These are phyloP conservation scores for Porphyrellus cyaneotinctus DNA, from an alignment of 768 basidiomycete genomes.

Conservation along the genomic window DNA sequence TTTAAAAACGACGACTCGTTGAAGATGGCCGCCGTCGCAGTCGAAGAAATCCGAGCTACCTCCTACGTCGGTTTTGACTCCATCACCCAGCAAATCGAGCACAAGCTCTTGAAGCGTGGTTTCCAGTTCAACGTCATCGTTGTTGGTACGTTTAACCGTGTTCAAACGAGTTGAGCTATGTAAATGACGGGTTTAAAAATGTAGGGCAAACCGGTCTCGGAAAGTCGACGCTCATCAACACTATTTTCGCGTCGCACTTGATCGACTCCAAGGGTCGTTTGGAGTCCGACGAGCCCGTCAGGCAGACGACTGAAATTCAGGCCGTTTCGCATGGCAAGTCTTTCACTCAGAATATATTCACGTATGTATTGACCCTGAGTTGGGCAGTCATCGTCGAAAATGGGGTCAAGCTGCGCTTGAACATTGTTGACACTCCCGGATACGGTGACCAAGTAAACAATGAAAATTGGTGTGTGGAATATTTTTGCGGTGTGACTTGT, in stretches of 20 bases:
- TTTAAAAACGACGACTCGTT: conserved; percentile 11
- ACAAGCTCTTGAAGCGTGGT: conserved; percentile 97
- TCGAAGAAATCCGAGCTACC: conserved; percentile 82
- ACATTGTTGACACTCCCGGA: conserved; percentile 98
- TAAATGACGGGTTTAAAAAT: neutral
- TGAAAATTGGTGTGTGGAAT: conserved; percentile 78
- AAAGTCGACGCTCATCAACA: conserved; percentile 98
- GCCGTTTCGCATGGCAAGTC: conserved; percentile 85
- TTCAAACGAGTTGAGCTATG: neutral
- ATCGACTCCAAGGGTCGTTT: conserved; percentile 96
- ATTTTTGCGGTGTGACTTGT: neutral
- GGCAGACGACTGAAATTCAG: conserved; percentile 97
- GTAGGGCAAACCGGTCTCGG: conserved; percentile 95
- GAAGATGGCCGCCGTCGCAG: conserved; percentile 43
- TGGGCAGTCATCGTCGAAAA: conserved; percentile 88
- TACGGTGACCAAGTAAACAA: conserved; percentile 99
- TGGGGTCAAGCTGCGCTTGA: conserved; percentile 88
- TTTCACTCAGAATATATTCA: neutral
- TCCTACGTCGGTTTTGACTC: conserved; percentile 98
- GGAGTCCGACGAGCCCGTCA: conserved; percentile 80
- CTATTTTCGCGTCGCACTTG: conserved; percentile 97
- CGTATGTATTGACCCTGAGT: conserved; percentile 11
- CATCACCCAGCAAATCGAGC: conserved; percentile 96
- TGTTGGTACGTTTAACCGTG: conserved; percentile 60
- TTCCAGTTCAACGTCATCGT: conserved; percentile 99